Evolutionary conservation across 2,329 filamentous ascomycete species (phyloP).

Genomic region (Microsporum canis): DNA sequence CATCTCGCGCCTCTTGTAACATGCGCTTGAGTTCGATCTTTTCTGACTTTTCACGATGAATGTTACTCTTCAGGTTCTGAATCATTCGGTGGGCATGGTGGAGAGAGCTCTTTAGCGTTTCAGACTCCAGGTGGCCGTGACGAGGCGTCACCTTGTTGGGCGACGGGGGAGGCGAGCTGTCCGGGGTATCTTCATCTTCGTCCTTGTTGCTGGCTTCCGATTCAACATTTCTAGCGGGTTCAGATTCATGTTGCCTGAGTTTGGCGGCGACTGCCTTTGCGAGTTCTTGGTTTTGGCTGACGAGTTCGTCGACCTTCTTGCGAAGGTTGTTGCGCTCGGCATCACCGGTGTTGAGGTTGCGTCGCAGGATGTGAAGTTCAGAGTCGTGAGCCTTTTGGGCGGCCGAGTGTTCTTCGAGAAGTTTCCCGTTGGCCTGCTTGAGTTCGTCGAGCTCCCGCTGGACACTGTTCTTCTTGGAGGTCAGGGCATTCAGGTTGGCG

Average conservation of each 20-base stretch:
- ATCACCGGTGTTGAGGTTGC: slow-evolving; percentile 66
- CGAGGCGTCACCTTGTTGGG: slow-evolving; percentile 85
- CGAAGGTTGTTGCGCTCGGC: slow-evolving; percentile 67
- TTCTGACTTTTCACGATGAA: slow-evolving; percentile 96
- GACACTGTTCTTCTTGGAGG: slow-evolving; percentile 61
- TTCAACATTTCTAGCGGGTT: slow-evolving; percentile 47
- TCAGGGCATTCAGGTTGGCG: slow-evolving; percentile 57
- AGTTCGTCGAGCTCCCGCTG: slow-evolving; percentile 88
- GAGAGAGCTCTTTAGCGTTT: slow-evolving; percentile 88
- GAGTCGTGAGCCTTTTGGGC: slow-evolving; percentile 75
- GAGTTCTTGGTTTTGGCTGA: slow-evolving; percentile 79
- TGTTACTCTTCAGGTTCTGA: slow-evolving; percentile 84
- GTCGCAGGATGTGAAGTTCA: slow-evolving; percentile 72
- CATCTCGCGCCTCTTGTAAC: slow-evolving; percentile 88
- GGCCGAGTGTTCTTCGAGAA: slow-evolving; percentile 67
- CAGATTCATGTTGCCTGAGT: slow-evolving; percentile 54
- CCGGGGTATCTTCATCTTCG: slow-evolving; percentile 61
- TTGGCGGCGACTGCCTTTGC: slow-evolving; percentile 71
- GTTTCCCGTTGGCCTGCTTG: slow-evolving; percentile 64
- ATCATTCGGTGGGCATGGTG: slow-evolving; percentile 94
- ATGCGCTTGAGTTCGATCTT: slow-evolving; percentile 92
- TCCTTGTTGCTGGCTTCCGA: slow-evolving; percentile 55
- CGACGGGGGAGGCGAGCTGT: slow-evolving; percentile 81
- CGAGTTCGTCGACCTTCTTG: slow-evolving; percentile 77
- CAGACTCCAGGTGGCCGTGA: slow-evolving; percentile 83